Base-by-base conservation (phyloP, 75 land plant genomes). In the Adiantum capillusveneris region DNA sequence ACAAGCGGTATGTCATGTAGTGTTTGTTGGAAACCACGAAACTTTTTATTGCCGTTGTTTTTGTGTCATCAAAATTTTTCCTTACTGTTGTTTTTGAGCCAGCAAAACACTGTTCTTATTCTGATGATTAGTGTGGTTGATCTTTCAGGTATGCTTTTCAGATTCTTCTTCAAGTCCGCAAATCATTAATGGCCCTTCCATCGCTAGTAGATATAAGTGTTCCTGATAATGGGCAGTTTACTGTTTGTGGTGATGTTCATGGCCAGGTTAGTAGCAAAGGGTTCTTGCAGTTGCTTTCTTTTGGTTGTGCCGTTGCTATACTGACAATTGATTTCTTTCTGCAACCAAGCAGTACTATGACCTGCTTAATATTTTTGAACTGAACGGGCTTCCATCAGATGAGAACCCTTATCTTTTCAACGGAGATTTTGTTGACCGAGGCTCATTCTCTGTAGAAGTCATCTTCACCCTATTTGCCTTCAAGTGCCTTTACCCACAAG, bases 391-490 rank as follows among this genome's bases (percentile, higher is more conserved):
- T 43, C 98, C 98, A 0, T 94, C 98, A 0, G 87, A 94, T 45
- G 88, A 83, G 60, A 94, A 94, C 60, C 98, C 98, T 7, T 94
- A 94, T 63, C 80, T 94, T 19, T 94, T 94, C 52, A 94, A 94
- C 73, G 98, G 98, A 0, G 98, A 94, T 67, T 94, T 94, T 82
- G 98, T 94, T 51, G 98, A 94, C 70, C 80, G 98, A 17, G 98
- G 98, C 31, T 94, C 98, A 7, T 94, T 94, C 65, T 89, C 98
- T 52, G 56, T 90, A 53, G 98, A 94, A 81, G 85, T 86, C 64
- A 94, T 94, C 26, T 80, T 94, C 58, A 82, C 96, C 17, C 69
- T 94, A 31, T 90, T 94, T 79, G 98, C 98, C 22, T 90, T 94
- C 64, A 94, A 94, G 75, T 94, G 98, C 73, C 76, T 94, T 77